Evolutionary conservation across 352 stramenopile species (phyloP), one percentile per base, ranked within the genome.

Genomic region (Pythium aquatile): DNA sequence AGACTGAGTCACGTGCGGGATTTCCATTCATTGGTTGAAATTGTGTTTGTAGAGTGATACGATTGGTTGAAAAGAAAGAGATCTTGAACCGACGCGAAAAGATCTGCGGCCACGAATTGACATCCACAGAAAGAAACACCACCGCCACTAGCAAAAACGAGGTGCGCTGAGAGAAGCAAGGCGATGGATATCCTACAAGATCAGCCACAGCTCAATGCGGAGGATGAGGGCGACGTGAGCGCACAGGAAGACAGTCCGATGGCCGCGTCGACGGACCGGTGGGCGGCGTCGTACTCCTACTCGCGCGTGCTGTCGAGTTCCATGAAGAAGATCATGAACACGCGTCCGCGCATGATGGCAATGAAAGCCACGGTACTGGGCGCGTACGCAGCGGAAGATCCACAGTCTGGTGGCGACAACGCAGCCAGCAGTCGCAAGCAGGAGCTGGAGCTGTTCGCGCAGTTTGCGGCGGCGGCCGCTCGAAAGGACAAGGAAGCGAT

Each of bases 401-500:
- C 14, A 24, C 14, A 53, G 26, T 5, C 16, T 3, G 16, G 16
- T 29, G 33, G 32, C 17, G 44, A 20, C 13, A 55, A 47, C 30
- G 47, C 40, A 17, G 60, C 52, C 24, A 63, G 56, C 29, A 68
- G 73, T 17, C 32, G 46, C 5, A 68, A 81, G 2, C 42, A 64
- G 33, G 59, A 76, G 35, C 46, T 70, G 11, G 63, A 72, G 40
- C 63, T 68, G 32, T 44, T 70, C 13, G 49, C 61, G 10, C 37
- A 51, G 1, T 78, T 89, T 20, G 55, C 71, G 3, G 62, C 75
- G 29, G 75, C 76, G 6, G 71, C 83, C 17, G 60, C 60, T 30
- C 75, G 66, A 42, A 77, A 76, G 8, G 75, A 86, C 55, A 85
- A 85, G 56, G 67, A 85, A 35, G 75, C 76, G 51, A 89, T 87